These are phyloP conservation scores for Rhodosporidiobolus sp. DNA, from an alignment of 768 basidiomycete genomes.

Conservation along the genomic window DNA sequence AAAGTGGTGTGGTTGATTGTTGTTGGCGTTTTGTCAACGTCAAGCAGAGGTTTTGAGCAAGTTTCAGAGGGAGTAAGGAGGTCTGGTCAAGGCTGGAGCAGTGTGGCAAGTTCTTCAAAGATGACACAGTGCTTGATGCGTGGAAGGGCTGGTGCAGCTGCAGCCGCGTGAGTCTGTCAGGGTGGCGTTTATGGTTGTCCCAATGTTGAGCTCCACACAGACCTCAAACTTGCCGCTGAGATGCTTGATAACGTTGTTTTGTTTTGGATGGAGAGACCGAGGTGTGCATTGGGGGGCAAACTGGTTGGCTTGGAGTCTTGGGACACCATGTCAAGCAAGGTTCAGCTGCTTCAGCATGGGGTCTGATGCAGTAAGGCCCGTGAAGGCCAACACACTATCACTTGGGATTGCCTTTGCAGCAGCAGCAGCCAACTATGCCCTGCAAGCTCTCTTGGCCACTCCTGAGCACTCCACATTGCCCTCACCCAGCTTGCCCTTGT, in stretches of 20 bases:
- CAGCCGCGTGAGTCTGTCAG: neutral
- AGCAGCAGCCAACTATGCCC: too few relatives aligned
- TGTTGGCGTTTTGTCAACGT: neutral
- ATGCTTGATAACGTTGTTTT: conserved; percentile 14
- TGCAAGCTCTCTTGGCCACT: too few relatives aligned
- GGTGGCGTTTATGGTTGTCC: conserved; percentile 12
- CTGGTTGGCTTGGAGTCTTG: conserved; percentile 18
- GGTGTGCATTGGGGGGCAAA: conserved; percentile 15
- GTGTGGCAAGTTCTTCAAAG: conserved; percentile 19
- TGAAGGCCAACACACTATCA: too few relatives aligned
- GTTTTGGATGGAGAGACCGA: conserved; percentile 28
- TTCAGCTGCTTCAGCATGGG: too few relatives aligned
- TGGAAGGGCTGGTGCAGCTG: neutral
- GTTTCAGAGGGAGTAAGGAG: neutral
- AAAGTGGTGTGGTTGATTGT: neutral
- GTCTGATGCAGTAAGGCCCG: too few relatives aligned
- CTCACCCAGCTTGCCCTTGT: too few relatives aligned
- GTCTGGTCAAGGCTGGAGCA: neutral
- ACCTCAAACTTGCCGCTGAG: conserved; percentile 29
- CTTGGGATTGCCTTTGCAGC: too few relatives aligned
- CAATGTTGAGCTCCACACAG: conserved; percentile 1
- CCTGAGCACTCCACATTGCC: too few relatives aligned
- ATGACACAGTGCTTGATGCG: conserved; percentile 15
- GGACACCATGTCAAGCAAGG: too few relatives aligned
- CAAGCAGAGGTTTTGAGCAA: neutral